Conservation (phyloP, 768 basidiomycete genomes). For the Pulveroboletus sp. region DNA sequence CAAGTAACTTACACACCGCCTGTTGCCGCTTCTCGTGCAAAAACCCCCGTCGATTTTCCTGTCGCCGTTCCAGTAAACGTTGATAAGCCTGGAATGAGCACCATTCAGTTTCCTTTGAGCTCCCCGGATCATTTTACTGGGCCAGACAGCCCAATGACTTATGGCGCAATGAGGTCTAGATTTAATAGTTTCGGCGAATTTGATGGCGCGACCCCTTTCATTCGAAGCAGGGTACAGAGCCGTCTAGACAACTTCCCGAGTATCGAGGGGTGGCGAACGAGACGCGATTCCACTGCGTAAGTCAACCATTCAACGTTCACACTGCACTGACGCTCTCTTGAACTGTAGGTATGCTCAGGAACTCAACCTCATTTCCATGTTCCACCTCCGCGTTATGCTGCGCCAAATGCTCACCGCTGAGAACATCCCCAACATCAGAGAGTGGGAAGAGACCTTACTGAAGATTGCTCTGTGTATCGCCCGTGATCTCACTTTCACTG, state of each 20-base stretch:
- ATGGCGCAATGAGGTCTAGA: slow-evolving; percentile 51
- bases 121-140: slow-evolving; percentile 62
- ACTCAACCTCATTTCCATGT: slow-evolving; percentile 81
- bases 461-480: slow-evolving; percentile 83
- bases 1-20: slow-evolving; percentile 13
- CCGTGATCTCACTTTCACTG: slow-evolving; percentile 76
- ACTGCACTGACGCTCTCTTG: background rate
- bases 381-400: slow-evolving; percentile 86
- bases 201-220: slow-evolving; percentile 71
- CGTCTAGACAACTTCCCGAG: slow-evolving; percentile 54
- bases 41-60: slow-evolving; percentile 58
- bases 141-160: slow-evolving; percentile 52
- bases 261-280: slow-evolving; percentile 78
- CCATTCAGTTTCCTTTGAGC: slow-evolving; percentile 76
- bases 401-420: slow-evolving; percentile 85
- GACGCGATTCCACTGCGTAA: slow-evolving; percentile 87
- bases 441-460: slow-evolving; percentile 87
- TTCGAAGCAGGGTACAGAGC: slow-evolving; percentile 81
- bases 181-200: slow-evolving; percentile 72
- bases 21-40: slow-evolving; percentile 40
- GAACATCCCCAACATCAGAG: slow-evolving; percentile 71
- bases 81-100: slow-evolving; percentile 52
- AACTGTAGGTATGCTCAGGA: slow-evolving; percentile 69
- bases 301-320: slow-evolving; percentile 28
- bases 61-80: slow-evolving; percentile 46